Evolutionary conservation across 306 rosid species (phyloP), one percentile per base, ranked within the genome.

Genomic region (Carpinus fangiana): DNA sequence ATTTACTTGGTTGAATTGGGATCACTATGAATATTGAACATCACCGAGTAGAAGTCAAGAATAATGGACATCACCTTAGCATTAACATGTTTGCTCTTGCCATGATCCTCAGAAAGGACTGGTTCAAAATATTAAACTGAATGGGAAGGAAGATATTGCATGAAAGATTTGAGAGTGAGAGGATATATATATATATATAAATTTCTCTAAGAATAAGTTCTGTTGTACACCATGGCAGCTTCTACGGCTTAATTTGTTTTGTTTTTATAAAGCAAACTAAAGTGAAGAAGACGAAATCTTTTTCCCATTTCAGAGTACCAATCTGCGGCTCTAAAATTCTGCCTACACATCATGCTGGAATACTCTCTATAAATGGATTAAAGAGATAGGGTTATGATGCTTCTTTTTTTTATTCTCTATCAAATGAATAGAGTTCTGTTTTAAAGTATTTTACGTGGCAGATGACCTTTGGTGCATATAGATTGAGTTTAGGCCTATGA

Each of bases 271-370:
- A 23, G 65, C 17, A 28, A 21, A 23, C 28, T 57, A 59, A 59
- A 59, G 65, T 23, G 31, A 20, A 26, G 12, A n/a, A 12, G 7
- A 34, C 36, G 2, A 31, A 31, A 31, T 57, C 23, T n/a, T 57
- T 26, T 21, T 17, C 20, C 51, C 43, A 38, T 47, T 57, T 57
- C 31, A 57, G 64, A 21, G 11, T 21, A n/a, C 23, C 64, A 57
- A 57, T 57, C 65, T 59, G 65, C 36, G 65, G 65, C n/a, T 59
- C 65, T 59, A 59, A 59, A 23, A 20, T 12, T 59, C 16, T 59
- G 65, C 34, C 5, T 13, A 16, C 12, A 10, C 2, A 59, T 20
- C 34, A 59, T 2, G 26, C 13, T 20, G 65, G 65, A 59, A 59
- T 59, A 20, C 65, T 59, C 34, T 57, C 65, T 20, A 59, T 59